Conservation (phyloP, 306 rosid genomes). For the Delonix regia region DNA sequence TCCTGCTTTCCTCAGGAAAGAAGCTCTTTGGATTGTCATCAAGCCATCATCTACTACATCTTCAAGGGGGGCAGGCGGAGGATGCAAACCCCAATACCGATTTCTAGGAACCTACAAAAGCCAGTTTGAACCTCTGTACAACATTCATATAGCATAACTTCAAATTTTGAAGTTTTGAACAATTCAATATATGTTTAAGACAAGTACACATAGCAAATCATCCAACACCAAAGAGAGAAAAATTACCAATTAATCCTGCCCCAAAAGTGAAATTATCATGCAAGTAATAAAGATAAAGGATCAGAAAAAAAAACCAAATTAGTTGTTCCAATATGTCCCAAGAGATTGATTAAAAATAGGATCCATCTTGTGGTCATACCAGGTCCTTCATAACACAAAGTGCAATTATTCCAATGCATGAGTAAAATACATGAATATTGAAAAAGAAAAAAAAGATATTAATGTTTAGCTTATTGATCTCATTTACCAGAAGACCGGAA, state of each 20-base stretch:
- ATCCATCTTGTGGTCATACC: conserved; percentile 7
- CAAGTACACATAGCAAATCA: conserved; percentile 21
- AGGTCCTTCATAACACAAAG: neutral
- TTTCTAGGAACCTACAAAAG: conserved; percentile 90
- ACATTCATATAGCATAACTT: conserved; percentile 46
- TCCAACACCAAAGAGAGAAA: conserved; percentile 25
- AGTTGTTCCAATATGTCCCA: neutral
- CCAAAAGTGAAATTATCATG: conserved; percentile 6
- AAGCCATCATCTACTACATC: conserved; percentile 94
- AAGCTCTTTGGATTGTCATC: conserved; percentile 89
- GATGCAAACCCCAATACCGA: conserved; percentile 99
- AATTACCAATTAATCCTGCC: conserved; percentile 1
- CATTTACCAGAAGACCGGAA: conserved; percentile 15
- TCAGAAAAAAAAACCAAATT: conserved; percentile 22
- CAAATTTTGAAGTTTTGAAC: conserved; percentile 38
- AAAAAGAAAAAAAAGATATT: too few species aligned
- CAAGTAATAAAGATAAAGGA: conserved; percentile 3
- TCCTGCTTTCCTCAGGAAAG: conserved; percentile 92
- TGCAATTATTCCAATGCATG: neutral
- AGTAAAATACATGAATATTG: conserved; percentile 23
- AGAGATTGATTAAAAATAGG: neutral
- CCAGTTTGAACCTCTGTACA: conserved; percentile 49
- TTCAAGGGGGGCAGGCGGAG: conserved; percentile 97
- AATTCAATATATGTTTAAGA: conserved; percentile 28
- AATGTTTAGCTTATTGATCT: too few species aligned